Evolutionary conservation across 768 basidiomycete species (phyloP), one percentile per base, ranked within the genome.

Genomic region (Boletales sp.): DNA sequence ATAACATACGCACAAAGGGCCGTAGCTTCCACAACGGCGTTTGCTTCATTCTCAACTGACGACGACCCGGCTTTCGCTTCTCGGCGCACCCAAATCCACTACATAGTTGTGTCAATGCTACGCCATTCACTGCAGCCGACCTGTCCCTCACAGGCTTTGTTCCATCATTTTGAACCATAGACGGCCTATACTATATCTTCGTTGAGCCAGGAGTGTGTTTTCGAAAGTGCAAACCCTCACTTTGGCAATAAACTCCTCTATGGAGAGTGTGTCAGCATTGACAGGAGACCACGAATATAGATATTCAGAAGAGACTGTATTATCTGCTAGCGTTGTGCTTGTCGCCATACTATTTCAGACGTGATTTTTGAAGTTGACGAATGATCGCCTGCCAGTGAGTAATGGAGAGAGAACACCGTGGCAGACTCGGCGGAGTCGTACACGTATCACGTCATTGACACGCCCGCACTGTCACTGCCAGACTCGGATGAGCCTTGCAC

Each of bases 111-210:
- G 44, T 62, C 12, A 56, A 35, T 9, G 5, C 4, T 14, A 10
- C 28, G 11, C 17, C 28, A 8, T 39, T 38, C 11, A 18, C 19
- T 34, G 5, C 15, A n/a, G 32, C 18, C 2, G n/a, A 51, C 35
- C 19, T 12, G 13, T 48, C 53, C 80, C 25, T 62, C 49, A 87
- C 87, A 38, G 86, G 86, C 64, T 87, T 88, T 0, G 74, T 83
- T 5, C 86, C 87, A 50, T 88, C 84, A 60, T 89, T 80, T 56
- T 86, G 80, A 10, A 87, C 82, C 85, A 88, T 84, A 15, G 86
- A 87, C 1, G 87, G 87, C 46, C 75, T 84, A 55, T 80, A 86
- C 86, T 88, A 53, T n/a, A 35, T 10, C 15, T 9, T 28, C 17
- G 49, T 55, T 30, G 51, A 51, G 33, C 8, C 31, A 10, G 19